Evolutionary conservation across 768 basidiomycete species (phyloP).

Genomic region (Mycena epipterygia): DNA sequence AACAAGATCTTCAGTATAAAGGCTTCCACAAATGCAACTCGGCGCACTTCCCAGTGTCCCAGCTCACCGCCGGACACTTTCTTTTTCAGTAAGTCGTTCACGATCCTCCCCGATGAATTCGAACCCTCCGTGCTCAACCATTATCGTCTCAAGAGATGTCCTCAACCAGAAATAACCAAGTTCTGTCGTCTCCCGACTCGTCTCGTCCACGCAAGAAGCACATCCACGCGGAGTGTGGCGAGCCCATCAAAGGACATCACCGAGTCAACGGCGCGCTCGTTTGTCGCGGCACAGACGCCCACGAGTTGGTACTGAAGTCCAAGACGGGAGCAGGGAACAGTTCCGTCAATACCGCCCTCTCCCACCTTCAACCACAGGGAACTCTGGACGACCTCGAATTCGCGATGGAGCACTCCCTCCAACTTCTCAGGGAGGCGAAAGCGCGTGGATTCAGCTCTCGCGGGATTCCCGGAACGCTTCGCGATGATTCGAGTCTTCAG

Average conservation of each 20-base stretch:
- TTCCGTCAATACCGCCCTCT: not conserved
- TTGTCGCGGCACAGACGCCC: not conserved
- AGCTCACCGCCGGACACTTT: not conserved
- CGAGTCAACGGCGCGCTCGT: constrained; percentile 12
- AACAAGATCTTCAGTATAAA: not conserved
- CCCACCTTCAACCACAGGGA: not conserved
- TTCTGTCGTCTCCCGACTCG: not conserved
- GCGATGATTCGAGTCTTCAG: not conserved
- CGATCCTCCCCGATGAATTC: not conserved
- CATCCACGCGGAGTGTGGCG: constrained; percentile 24
- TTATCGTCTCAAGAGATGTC: not conserved
- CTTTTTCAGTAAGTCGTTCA: not conserved
- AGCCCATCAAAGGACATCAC: constrained; percentile 19
- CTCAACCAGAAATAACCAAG: not conserved
- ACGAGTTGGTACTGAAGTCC: not conserved
- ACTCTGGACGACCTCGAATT: constrained; percentile 2
- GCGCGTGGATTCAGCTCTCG: not conserved
- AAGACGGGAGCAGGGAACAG: not conserved
- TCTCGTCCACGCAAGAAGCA: constrained; percentile 17
- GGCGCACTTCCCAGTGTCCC: not conserved
- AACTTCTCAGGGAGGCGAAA: constrained; percentile 1
- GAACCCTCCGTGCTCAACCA: not conserved
- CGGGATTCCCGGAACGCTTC: not conserved
- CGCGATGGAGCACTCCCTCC: not conserved
- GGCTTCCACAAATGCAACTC: too few species aligned